phyloP scores from a whole-genome alignment of 2,329 filamentous ascomycete genomes.

The Aureobasidium leucospermi region DNA sequence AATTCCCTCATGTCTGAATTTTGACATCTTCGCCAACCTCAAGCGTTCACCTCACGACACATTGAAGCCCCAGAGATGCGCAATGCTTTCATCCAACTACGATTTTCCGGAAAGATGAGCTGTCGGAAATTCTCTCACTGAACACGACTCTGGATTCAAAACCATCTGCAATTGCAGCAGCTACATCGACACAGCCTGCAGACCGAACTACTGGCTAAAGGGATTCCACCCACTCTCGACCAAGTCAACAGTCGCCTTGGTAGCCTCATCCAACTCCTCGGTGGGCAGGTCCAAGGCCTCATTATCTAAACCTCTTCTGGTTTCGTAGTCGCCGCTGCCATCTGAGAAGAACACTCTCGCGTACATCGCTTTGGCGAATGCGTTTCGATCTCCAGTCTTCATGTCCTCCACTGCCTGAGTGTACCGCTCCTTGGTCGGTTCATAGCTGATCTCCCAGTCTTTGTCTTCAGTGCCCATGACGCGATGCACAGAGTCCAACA shows the following conservation, averaged over 20 bases:
- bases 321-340: slow-evolving; percentile 29
- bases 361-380: slow-evolving; percentile 48
- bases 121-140: no score
- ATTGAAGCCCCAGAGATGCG: no score
- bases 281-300: slow-evolving; percentile 19
- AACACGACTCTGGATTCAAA: no score
- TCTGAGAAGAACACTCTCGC: slow-evolving; percentile 41
- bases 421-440: slow-evolving; percentile 36
- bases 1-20: no score
- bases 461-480: slow-evolving; percentile 27
- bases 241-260: slow-evolving; percentile 13
- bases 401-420: slow-evolving; percentile 40
- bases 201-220: background rate
- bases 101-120: no score
- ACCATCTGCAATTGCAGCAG: no score
- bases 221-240: slow-evolving; percentile 5
- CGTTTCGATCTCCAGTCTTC: slow-evolving; percentile 35
- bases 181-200: no score
- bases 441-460: slow-evolving; percentile 30
- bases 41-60: no score
- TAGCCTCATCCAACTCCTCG: slow-evolving; percentile 21
- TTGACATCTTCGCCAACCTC: no score
- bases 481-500: slow-evolving; percentile 29
- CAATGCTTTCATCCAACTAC: no score
- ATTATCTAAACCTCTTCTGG: slow-evolving; percentile 20